phyloP scores from a whole-genome alignment of 1,139 yeast species.

The Debaryomycetaceae sp. region DNA sequence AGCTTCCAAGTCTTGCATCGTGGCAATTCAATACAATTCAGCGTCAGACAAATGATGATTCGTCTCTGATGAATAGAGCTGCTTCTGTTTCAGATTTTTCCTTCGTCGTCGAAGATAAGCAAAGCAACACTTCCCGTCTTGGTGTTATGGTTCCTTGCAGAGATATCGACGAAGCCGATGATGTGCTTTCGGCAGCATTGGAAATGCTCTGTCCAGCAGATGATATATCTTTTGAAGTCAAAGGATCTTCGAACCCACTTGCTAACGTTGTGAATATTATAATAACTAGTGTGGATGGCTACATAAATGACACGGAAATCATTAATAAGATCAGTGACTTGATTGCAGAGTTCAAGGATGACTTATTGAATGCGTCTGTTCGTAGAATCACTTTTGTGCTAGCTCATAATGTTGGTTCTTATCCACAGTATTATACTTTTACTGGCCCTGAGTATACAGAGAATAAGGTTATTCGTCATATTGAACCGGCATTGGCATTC shows the following conservation, averaged over 20 bases:
- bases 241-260: constrained; percentile 34
- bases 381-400: constrained; percentile 92
- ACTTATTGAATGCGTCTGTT: constrained; percentile 63
- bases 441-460: constrained; percentile 80
- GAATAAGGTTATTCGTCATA: constrained; percentile 92
- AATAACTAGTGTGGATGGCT: constrained; percentile 71
- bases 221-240: constrained; percentile 30
- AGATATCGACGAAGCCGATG: constrained; percentile 88
- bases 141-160: constrained; percentile 85
- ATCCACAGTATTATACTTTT: constrained; percentile 95
- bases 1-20: constrained; percentile 72
- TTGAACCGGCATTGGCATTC: constrained; percentile 97
- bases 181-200: constrained; percentile 70
- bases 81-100: constrained; percentile 91
- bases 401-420: constrained; percentile 77
- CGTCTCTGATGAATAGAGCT: constrained; percentile 67
- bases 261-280: constrained; percentile 81
- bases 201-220: constrained; percentile 58
- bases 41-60: constrained; percentile 33
- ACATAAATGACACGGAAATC: constrained; percentile 66
- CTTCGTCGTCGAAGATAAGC: constrained; percentile 60
- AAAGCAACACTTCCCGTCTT: constrained; percentile 55
- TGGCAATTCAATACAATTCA: constrained; percentile 61
- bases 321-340: constrained; percentile 61
- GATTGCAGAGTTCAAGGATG: constrained; percentile 66